Percentiles rank a stretch among this genome's conserved stretches.
These are phyloP conservation scores for Fusarium brachygibbosum DNA, from an alignment of 2,329 filamentous ascomycete genomes.

Conservation along the genomic window DNA sequence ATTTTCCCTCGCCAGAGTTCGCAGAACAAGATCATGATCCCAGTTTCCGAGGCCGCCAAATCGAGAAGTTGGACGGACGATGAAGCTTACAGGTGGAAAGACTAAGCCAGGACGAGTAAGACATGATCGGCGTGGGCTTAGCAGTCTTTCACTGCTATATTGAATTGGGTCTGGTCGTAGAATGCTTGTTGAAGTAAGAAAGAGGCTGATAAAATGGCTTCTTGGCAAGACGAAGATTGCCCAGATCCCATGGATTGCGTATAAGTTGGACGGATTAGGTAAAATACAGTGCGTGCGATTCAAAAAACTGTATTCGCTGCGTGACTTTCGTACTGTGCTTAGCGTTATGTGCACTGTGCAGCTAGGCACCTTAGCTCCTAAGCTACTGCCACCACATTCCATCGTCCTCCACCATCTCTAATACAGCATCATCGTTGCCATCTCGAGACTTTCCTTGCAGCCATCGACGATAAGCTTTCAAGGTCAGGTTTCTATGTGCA, in stretches of 20 bases:
- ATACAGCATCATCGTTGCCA: not conserved
- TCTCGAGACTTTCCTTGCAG: slow-evolving; percentile 13
- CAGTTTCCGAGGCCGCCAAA: not conserved
- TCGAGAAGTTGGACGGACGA: not conserved
- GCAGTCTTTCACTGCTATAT: not conserved
- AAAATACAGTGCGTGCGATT: rapidly evolving
- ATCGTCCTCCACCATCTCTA: slow-evolving; percentile 6
- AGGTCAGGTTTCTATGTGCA: not conserved
- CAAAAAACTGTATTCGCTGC: rapidly evolving
- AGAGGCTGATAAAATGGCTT: slow-evolving; percentile 16
- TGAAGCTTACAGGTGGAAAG: slow-evolving; percentile 11
- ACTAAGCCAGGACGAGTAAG: slow-evolving; percentile 15
- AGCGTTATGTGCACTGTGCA: not conserved
- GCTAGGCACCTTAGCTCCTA: not conserved
- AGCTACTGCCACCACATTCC: slow-evolving; percentile 34
- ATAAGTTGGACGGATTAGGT: slow-evolving; percentile 13
- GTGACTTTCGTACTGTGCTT: rapidly evolving
- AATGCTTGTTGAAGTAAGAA: not conserved
- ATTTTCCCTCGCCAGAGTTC: not conserved
- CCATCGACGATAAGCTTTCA: slow-evolving; percentile 6
- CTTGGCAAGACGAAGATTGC: slow-evolving; percentile 20
- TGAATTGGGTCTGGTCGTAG: not conserved
- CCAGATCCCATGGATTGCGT: slow-evolving; percentile 10
- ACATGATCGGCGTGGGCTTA: not conserved
- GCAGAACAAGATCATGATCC: not conserved